These are phyloP conservation scores for Calocybe cyanea DNA, from an alignment of 768 basidiomycete species.

Conservation along the genomic window DNA sequence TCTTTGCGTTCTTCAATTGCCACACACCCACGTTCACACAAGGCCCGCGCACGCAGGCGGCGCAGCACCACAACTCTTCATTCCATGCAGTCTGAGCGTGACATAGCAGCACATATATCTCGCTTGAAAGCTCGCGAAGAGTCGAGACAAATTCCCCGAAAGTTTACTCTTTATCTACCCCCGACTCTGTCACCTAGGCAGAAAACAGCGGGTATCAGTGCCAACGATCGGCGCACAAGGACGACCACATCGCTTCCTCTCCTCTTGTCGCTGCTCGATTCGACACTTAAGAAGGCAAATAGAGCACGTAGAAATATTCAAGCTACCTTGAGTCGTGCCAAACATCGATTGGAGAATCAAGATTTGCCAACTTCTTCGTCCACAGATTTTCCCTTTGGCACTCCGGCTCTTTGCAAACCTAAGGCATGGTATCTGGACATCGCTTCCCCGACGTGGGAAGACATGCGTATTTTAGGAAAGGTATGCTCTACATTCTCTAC, in stretches of 20 bases:
- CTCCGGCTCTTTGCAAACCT: slow-evolving; percentile 18
- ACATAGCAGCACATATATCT: slow-evolving; percentile 55
- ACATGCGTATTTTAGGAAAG: slow-evolving; percentile 83
- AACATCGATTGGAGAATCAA: slow-evolving; percentile 17
- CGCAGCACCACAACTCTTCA: slow-evolving; percentile 49
- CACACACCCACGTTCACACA: slow-evolving; percentile 36
- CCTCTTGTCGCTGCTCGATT: slow-evolving; percentile 48
- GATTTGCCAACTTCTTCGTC: slow-evolving; percentile 10
- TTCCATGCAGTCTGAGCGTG: slow-evolving; percentile 51
- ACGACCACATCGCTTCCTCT: slow-evolving; percentile 44
- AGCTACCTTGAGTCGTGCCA: slow-evolving; percentile 16
- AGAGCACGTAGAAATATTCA: slow-evolving; percentile 27
- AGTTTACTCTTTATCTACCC: slow-evolving; percentile 66
- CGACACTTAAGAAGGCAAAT: slow-evolving; percentile 37
- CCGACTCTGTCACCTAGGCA: slow-evolving; percentile 22
- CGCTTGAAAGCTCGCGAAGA: slow-evolving; percentile 61
- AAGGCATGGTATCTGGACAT: slow-evolving; percentile 92
- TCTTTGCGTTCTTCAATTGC: slow-evolving; percentile 35
- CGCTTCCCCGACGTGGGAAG: slow-evolving; percentile 81
- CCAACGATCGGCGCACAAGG: slow-evolving; percentile 26
- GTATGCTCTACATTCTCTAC: slow-evolving; percentile 30
- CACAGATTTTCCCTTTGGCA: not conserved
- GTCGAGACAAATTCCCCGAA: slow-evolving; percentile 54
- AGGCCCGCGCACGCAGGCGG: slow-evolving; percentile 41
- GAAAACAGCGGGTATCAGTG: slow-evolving; percentile 2